Conservation (phyloP, 2,329 filamentous ascomycete species). For the Ophiocordyceps camponoti-rufipedis region DNA sequence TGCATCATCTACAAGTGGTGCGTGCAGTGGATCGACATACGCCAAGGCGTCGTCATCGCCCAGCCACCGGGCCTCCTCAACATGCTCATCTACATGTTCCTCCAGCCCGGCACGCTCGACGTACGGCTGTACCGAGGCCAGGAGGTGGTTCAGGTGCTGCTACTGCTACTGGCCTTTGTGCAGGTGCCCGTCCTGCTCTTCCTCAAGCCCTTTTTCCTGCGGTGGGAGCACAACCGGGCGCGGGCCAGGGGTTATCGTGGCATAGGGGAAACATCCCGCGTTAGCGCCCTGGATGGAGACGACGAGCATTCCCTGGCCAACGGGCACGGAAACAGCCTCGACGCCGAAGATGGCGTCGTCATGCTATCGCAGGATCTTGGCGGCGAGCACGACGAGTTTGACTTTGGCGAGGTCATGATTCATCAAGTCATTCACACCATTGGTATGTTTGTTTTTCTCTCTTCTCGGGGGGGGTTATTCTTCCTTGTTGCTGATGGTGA, state of each 20-base stretch:
- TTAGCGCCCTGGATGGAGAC: conserved; percentile 81
- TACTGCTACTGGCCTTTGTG: conserved; percentile 64
- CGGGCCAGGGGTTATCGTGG: conserved; percentile 81
- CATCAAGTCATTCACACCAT: conserved; percentile 98
- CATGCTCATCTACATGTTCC: conserved; percentile 99
- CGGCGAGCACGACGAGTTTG: conserved; percentile 88
- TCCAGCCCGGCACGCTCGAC: conserved; percentile 60
- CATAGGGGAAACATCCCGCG: conserved; percentile 72
- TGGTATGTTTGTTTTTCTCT: conserved; percentile 39
- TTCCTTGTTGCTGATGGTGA: background rate
- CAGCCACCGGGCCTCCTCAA: conserved; percentile 80
- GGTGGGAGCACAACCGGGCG: conserved; percentile 81
- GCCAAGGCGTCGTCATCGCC: conserved; percentile 14
- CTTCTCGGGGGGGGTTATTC: background rate
- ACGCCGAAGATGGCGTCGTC: conserved; percentile 47
- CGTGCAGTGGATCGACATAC: conserved; percentile 56
- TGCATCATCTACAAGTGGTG: conserved; percentile 97
- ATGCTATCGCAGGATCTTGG: conserved; percentile 78
- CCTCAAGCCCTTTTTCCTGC: conserved; percentile 88
- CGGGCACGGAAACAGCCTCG: conserved; percentile 38
- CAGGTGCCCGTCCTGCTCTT: conserved; percentile 87
- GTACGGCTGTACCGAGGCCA: conserved; percentile 67
- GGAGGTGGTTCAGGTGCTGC: conserved; percentile 51
- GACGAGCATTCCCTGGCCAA: conserved; percentile 28
- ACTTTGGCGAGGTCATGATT: conserved; percentile 95